These are phyloP conservation scores for Zygotorulaspora mrakii DNA, from an alignment of 1,139 yeast genomes.

Conservation along the genomic window DNA sequence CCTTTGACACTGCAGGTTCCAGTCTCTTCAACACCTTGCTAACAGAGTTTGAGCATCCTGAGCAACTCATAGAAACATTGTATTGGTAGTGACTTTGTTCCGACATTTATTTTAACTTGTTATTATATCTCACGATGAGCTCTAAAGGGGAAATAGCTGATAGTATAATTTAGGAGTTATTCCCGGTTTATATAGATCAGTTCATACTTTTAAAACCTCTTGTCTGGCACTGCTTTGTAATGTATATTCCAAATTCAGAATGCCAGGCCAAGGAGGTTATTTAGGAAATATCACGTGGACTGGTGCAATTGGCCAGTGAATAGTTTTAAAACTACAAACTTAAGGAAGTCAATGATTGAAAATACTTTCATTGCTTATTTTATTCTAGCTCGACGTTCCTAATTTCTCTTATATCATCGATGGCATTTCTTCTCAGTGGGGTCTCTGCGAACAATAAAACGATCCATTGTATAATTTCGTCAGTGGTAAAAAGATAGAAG, in stretches of 20 bases:
- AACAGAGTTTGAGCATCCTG: conserved; percentile 87
- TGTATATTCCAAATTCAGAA: too few relatives aligned
- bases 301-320: not conserved
- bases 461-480: conserved; percentile 62
- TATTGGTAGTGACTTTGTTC: conserved; percentile 58
- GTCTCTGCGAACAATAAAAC: conserved; percentile 67
- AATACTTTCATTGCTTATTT: too few relatives aligned
- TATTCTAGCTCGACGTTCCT: conserved; percentile 35
- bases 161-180: too few relatives aligned
- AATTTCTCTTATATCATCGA: conserved; percentile 55
- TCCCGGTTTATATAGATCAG: too few relatives aligned
- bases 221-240: too few relatives aligned
- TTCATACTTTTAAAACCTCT: too few relatives aligned
- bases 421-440: conserved; percentile 55
- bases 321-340: not conserved
- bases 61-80: conserved; percentile 76
- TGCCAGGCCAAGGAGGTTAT: too few relatives aligned
- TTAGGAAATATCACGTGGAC: too few relatives aligned
- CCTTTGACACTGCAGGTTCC: conserved; percentile 63
- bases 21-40: conserved; percentile 69
- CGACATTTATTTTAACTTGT: conserved; percentile 2
- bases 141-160: too few relatives aligned
- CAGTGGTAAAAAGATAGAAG: conserved; percentile 63
- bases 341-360: too few relatives aligned
- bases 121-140: too few relatives aligned